phyloP scores from a whole-genome alignment of 768 basidiomycete species.

The Phlegmacium glaucopus region DNA sequence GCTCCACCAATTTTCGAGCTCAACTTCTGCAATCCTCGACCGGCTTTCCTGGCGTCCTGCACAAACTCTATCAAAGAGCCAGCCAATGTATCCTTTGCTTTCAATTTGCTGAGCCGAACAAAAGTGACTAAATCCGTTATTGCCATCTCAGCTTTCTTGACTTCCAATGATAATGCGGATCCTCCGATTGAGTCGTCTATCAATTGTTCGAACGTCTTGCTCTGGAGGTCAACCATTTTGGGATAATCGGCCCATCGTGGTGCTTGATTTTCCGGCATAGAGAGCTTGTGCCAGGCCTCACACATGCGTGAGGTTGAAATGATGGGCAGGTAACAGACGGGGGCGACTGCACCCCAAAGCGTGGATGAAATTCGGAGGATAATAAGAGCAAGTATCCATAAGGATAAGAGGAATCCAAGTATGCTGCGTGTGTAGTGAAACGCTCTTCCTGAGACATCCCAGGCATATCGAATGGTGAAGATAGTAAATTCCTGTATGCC shows the following conservation, averaged over 20 bases:
- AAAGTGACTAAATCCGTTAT: constrained; percentile 63
- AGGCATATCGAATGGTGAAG: constrained; percentile 35
- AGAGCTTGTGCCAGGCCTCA: constrained; percentile 9
- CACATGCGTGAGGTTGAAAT: constrained; percentile 50
- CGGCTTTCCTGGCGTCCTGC: constrained; percentile 56
- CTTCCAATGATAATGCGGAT: constrained; percentile 57
- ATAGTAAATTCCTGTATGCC: no score
- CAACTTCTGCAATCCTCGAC: constrained; percentile 57
- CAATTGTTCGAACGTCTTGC: constrained; percentile 59
- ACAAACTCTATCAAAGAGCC: constrained; percentile 52
- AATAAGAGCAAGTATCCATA: constrained; percentile 48
- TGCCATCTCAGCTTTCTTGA: constrained; percentile 78
- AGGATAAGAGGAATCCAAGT: constrained; percentile 48
- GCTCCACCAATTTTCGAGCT: constrained; percentile 68
- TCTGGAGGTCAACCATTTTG: constrained; percentile 55
- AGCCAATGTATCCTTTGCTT: constrained; percentile 54
- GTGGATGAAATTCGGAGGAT: constrained; percentile 36
- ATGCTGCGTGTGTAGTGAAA: constrained; percentile 52
- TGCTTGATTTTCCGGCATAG: constrained; percentile 5
- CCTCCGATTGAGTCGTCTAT: constrained; percentile 57
- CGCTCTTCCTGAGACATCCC: constrained; percentile 46
- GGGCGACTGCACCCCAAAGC: constrained; percentile 46
- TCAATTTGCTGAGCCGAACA: constrained; percentile 61
- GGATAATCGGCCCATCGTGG: constrained; percentile 60
- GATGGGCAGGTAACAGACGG: constrained; percentile 61